These are phyloP conservation scores for Leishmania aethiopica DNA, from an alignment of 208 protist genomes.

Conservation along the genomic window DNA sequence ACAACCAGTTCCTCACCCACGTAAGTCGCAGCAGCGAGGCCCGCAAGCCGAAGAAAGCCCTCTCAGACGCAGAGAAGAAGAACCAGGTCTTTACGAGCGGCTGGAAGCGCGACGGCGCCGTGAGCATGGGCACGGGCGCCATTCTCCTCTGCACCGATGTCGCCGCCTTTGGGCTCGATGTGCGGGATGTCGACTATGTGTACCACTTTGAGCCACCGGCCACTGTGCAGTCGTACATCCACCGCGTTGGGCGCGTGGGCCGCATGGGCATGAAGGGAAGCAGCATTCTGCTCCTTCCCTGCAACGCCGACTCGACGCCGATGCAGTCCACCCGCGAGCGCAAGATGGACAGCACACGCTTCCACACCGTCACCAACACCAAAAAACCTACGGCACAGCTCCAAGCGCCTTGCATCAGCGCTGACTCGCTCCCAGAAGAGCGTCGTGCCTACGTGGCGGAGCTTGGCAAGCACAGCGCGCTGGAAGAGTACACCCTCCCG, in stretches of 20 bases:
- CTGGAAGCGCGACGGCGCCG: conserved; percentile 72
- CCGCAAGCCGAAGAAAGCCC: conserved; percentile 35
- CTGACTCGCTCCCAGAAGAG: conserved; percentile 41
- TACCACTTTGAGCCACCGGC: conserved; percentile 91
- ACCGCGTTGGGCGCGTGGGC: conserved; percentile 89
- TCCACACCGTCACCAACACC: conserved; percentile 82
- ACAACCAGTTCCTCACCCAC: conserved; percentile 85
- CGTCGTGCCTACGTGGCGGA: conserved; percentile 58
- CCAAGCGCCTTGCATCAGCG: conserved; percentile 38
- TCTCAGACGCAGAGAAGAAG: conserved; percentile 69
- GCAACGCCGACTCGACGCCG: conserved; percentile 26
- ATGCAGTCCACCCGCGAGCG: conserved; percentile 52
- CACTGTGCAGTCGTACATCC: conserved; percentile 82
- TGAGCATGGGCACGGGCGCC: conserved; percentile 68
- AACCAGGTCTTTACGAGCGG: conserved; percentile 81
- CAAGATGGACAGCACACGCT: conserved; percentile 67
- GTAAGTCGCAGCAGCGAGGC: conserved; percentile 5
- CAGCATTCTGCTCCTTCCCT: conserved; percentile 83
- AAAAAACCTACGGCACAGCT: conserved; percentile 62
- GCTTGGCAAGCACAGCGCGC: conserved; percentile 39
- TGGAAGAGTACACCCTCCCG: conserved; percentile 71
- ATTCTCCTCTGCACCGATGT: conserved; percentile 92
- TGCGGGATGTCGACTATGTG: conserved; percentile 93
- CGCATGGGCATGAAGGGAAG: conserved; percentile 90
- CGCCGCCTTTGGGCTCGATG: conserved; percentile 89